Base-by-base conservation (phyloP, 257 asterid genomes). In the Coffea eugenioides region DNA sequence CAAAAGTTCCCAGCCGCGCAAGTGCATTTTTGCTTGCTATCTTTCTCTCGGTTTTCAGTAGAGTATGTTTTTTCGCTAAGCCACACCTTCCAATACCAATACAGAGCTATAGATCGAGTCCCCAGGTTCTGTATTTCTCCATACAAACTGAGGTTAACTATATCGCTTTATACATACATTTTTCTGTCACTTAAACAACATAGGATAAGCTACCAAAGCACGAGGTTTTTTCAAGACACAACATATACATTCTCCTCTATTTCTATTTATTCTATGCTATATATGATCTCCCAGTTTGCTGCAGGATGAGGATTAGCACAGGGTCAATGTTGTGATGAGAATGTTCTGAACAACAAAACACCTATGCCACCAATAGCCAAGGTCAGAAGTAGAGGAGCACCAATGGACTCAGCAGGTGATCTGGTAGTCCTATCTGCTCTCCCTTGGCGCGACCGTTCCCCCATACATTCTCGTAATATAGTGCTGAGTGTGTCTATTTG, bases 401-500 rank as follows among this genome's bases (percentile, higher is more conserved):
- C 94, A 25, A 88, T 76, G 3, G 89, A 83, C 88, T 72, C 89
- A 59, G 84, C 43, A 36, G 82, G 46, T 46, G 62, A 77, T 41
- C 84, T 23, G 18, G 79, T 84, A 16, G 81, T 69, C 52, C 84
- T 82, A 73, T 76, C 80, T 8, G 77, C 66, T 76, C 79, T 90
- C 76, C 84, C 97, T 78, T 84, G 93, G 31, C 84, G 86, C 66
- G 90, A 77, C 80, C 90, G 82, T 70, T 94, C 97, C 20, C 92
- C 92, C 0, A 82, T 83, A 81, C 83, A 73, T 54, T 94, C 98
- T 11, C 88, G 94, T 56, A 94, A 83, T 69, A 90, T 77, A 73
- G 81, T 90, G 88, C 92, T 89, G 56, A 96, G 93, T 71, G 89
- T 92, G 87, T 96, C 97, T 13, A 94, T 87, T 77, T 96, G 99